Evolutionary conservation across 2,329 filamentous ascomycete species (phyloP), one percentile per base, ranked within the genome.

Genomic region (Microcyclosporella mali): DNA sequence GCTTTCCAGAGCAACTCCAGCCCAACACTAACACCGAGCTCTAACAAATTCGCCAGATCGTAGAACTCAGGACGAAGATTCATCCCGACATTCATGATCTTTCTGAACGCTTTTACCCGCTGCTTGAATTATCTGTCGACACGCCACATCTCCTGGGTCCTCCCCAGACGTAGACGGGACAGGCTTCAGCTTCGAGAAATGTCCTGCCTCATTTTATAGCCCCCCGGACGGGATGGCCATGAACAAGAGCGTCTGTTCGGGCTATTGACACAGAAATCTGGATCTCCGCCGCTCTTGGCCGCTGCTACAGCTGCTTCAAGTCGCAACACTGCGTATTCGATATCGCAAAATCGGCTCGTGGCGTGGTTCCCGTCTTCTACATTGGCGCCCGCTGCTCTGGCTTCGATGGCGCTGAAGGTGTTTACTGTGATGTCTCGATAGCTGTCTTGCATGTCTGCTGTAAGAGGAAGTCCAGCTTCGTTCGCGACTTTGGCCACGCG

Each of bases 161-260:
- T 11, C 78, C 78, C 77, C 76, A 82, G 39, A 79, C 75, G 62
- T 81, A 82, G 0, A 78, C 69, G 1, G 73, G 79, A 10, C 70
- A 74, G 0, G 78, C 79, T 0, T 78, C 79, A 2, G 76, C 76
- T 0, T 66, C 70, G 2, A 82, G 62, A 55, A 75, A 82, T n/a
- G 70, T 71, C 44, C 70, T 72, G 0, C 77, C 79, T 1, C 79
- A 66, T 36, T 61, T 56, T 34, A 81, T 65, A 2, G 71, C 75
- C 36, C 79, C 73, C 2, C 65, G 56, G 8, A 79, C 45, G 3
- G 53, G 58, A 9, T 42, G 58, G 36, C 58, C 71, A 33, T 66
- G 62, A 3, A 66, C 59, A 7, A 79, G 65, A 4, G 75, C 65
- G 61, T 82, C 79, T 15, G 72, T 77, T 3, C 79, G 64, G 3